Conservation (phyloP, 805 yeast genomes). For the Candida bentonensis region DNA sequence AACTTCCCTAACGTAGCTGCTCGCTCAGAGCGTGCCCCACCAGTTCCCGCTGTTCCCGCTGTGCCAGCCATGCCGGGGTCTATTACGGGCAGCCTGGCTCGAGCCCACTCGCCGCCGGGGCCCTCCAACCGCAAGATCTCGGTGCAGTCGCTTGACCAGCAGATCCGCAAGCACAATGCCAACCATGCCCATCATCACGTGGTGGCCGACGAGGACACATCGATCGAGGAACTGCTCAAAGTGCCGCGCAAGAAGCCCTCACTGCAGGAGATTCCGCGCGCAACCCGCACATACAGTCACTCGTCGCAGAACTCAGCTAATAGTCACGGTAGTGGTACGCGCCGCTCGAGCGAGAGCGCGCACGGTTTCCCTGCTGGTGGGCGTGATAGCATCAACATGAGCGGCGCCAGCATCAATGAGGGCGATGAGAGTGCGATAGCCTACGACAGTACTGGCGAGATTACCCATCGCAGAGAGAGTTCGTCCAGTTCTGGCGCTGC, state of each 20-base stretch:
- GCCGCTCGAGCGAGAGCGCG: neutral
- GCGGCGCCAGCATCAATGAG: too few relatives aligned
- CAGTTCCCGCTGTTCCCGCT: neutral
- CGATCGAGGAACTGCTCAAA: neutral
- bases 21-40: neutral
- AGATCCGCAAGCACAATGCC: conserved; percentile 1
- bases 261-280: neutral
- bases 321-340: neutral
- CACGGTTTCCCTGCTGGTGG: too few relatives aligned
- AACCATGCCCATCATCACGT: neutral
- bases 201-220: neutral
- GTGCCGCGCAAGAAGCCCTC: conserved; percentile 1
- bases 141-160: neutral
- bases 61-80: neutral
- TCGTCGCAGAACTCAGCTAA: too few relatives aligned
- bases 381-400: too few relatives aligned
- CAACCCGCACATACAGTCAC: neutral
- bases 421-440: too few relatives aligned
- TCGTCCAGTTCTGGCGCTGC: neutral
- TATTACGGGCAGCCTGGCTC: neutral
- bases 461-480: neutral
- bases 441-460: too few relatives aligned
- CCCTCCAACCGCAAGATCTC: neutral
- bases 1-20: neutral
- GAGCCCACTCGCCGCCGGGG: neutral